These are phyloP conservation scores for Pseudocercospora musae DNA, from an alignment of 2,329 filamentous ascomycete species.

Conservation along the genomic window DNA sequence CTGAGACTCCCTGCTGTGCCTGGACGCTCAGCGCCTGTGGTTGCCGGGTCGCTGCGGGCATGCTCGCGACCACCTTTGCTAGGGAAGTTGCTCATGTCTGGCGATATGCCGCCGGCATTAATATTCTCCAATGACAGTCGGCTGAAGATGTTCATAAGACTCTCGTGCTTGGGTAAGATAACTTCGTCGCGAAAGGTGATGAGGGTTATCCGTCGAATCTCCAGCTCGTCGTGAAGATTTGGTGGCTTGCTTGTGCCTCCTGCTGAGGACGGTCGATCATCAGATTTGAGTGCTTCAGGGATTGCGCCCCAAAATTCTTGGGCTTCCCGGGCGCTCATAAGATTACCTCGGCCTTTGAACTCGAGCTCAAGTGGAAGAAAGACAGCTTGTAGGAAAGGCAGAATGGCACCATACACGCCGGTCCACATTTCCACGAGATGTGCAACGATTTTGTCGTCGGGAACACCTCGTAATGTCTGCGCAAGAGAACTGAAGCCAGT, in stretches of 20 bases:
- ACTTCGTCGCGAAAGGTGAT: constrained; percentile 84
- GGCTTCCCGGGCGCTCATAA: constrained; percentile 75
- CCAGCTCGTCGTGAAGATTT: constrained; percentile 61
- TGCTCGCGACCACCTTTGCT: constrained; percentile 26
- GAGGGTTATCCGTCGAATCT: constrained; percentile 84
- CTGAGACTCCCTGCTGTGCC: constrained; percentile 75
- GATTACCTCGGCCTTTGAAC: constrained; percentile 76
- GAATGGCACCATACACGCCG: constrained; percentile 81
- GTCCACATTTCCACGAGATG: constrained; percentile 92
- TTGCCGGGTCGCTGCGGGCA: constrained; percentile 32
- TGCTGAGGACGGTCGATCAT: constrained; percentile 43
- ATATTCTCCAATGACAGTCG: constrained; percentile 79
- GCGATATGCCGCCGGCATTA: constrained; percentile 43
- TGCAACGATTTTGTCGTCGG: constrained; percentile 85
- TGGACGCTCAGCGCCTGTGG: constrained; percentile 33
- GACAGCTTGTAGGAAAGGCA: constrained; percentile 93
- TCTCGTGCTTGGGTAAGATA: constrained; percentile 84
- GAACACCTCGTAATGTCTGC: constrained; percentile 71
- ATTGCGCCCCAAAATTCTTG: constrained; percentile 86
- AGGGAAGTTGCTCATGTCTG: constrained; percentile 18
- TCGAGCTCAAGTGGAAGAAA: constrained; percentile 92
- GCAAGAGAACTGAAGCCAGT: constrained; percentile 85
- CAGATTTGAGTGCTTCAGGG: constrained; percentile 42
- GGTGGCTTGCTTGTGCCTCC: constrained; percentile 38
- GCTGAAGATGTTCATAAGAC: constrained; percentile 84